These are phyloP conservation scores for Gyromitra esculenta DNA, from an alignment of 2,329 filamentous ascomycete genomes.

Conservation along the genomic window DNA sequence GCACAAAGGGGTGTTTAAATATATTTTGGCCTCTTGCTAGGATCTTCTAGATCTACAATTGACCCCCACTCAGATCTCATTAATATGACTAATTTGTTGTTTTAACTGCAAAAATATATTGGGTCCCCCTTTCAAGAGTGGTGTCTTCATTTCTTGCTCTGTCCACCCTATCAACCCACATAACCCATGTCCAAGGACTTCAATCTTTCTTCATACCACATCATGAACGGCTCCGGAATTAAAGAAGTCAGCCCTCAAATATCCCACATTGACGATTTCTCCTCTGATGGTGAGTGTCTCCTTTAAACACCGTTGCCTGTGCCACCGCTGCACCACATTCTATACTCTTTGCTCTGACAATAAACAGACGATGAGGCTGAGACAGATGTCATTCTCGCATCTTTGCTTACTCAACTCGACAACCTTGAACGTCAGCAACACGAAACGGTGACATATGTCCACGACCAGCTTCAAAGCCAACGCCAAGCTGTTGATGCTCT, in stretches of 20 bases:
- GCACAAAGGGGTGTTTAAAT: not conserved
- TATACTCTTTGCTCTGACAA: conserved; percentile 1
- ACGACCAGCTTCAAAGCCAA: conserved; percentile 34
- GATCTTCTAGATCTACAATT: not conserved
- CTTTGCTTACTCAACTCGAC: conserved; percentile 33
- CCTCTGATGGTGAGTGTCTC: conserved; percentile 27
- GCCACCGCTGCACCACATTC: not conserved
- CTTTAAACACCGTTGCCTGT: no score
- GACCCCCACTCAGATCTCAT: not conserved
- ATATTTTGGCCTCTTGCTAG: not conserved
- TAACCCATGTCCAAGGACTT: conserved; percentile 16
- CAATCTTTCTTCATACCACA: conserved; percentile 11
- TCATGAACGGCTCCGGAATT: conserved; percentile 17
- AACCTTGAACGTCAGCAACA: conserved; percentile 30
- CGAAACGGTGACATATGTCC: conserved; percentile 26
- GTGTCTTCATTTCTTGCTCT: not conserved
- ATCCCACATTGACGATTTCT: conserved; percentile 1
- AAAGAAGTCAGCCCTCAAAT: conserved; percentile 9
- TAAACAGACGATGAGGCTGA: conserved; percentile 34
- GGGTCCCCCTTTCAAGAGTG: not conserved
- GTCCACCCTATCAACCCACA: no score
- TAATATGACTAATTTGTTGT: conserved; percentile 10
- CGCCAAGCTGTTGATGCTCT: conserved; percentile 30
- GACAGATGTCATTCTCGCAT: conserved; percentile 28
- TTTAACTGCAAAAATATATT: not conserved